These are phyloP conservation scores for Kernera saxatilis DNA, from an alignment of 345 rosid species.

Conservation along the genomic window DNA sequence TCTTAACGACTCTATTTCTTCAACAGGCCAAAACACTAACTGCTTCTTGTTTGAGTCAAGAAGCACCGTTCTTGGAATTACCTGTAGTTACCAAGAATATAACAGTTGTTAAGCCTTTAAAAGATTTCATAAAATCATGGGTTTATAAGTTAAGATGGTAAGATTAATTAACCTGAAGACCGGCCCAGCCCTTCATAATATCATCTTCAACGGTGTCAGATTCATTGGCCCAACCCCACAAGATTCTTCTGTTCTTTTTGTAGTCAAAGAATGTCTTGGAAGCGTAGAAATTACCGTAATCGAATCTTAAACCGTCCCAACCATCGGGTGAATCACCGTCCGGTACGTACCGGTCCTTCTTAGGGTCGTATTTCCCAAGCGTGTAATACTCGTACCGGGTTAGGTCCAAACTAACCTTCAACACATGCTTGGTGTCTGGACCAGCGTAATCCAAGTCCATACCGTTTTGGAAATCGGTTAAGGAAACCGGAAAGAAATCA, in stretches of 20 bases:
- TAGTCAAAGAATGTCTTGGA: slow-evolving; percentile 74
- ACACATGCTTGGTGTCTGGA: slow-evolving; percentile 38
- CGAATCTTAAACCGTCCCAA: slow-evolving; percentile 68
- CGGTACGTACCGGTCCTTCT: slow-evolving; percentile 48
- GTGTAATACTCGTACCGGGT: slow-evolving; percentile 78
- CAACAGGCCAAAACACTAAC: slow-evolving; percentile 66
- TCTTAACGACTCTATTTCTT: slow-evolving; percentile 54
- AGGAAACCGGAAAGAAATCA: slow-evolving; percentile 67
- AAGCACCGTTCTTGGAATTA: slow-evolving; percentile 68
- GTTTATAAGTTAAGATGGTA: not conserved
- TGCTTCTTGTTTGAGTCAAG: slow-evolving; percentile 56
- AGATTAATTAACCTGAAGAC: slow-evolving; percentile 51
- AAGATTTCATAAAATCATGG: not conserved
- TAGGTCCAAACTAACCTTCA: slow-evolving; percentile 72
- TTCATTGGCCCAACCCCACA: slow-evolving; percentile 90
- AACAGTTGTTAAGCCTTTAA: not conserved
- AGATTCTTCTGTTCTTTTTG: slow-evolving; percentile 43
- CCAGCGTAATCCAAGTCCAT: slow-evolving; percentile 40
- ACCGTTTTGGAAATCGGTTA: slow-evolving; percentile 34
- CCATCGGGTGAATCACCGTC: slow-evolving; percentile 54
- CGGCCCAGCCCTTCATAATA: slow-evolving; percentile 67
- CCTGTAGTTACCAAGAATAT: not conserved
- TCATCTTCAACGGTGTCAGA: slow-evolving; percentile 46
- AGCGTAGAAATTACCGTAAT: slow-evolving; percentile 84
- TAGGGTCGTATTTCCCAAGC: slow-evolving; percentile 42